Conservation (phyloP, 2,329 filamentous ascomycete species). For the Diplodia seriata region DNA sequence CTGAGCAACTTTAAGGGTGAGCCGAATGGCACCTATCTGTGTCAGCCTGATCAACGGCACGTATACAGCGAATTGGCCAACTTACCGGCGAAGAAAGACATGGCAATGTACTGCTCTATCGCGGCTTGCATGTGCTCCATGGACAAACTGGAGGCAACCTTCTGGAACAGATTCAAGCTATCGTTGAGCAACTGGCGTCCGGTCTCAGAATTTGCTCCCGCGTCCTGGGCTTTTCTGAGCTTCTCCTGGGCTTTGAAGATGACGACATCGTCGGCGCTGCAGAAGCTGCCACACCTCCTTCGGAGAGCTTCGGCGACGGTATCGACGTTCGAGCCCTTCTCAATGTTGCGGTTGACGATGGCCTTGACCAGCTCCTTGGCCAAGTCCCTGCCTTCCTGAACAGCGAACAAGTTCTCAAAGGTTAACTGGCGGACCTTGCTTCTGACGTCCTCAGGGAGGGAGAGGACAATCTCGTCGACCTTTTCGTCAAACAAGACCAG, state of each 20-base stretch:
- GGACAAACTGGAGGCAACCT: constrained; percentile 83
- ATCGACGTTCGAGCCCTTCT: constrained; percentile 95
- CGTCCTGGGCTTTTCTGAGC: constrained; percentile 84
- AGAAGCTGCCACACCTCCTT: constrained; percentile 93
- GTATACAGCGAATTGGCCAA: constrained; percentile 24
- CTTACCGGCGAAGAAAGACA: constrained; percentile 83
- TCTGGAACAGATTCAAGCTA: constrained; percentile 84
- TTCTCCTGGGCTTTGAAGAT: constrained; percentile 99
- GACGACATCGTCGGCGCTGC: constrained; percentile 93
- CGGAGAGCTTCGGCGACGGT: constrained; percentile 95
- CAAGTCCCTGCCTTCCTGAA: constrained; percentile 79
- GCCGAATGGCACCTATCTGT: constrained; percentile 73
- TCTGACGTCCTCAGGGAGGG: constrained; percentile 74
- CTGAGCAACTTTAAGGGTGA: constrained; percentile 81
- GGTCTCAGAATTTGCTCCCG: constrained; percentile 74
- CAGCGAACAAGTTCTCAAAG: constrained; percentile 86
- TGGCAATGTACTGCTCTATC: constrained; percentile 76
- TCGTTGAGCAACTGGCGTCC: constrained; percentile 84
- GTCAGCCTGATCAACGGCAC: constrained; percentile 4
- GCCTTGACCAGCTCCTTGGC: constrained; percentile 96
- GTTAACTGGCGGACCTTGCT: constrained; percentile 77
- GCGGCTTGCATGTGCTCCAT: constrained; percentile 80
- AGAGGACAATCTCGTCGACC: constrained; percentile 82
- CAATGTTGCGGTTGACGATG: constrained; percentile 97
- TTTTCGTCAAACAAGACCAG: constrained; percentile 93